Conservation (phyloP, 345 rosid genomes). For the Hibiscus mutabilis region DNA sequence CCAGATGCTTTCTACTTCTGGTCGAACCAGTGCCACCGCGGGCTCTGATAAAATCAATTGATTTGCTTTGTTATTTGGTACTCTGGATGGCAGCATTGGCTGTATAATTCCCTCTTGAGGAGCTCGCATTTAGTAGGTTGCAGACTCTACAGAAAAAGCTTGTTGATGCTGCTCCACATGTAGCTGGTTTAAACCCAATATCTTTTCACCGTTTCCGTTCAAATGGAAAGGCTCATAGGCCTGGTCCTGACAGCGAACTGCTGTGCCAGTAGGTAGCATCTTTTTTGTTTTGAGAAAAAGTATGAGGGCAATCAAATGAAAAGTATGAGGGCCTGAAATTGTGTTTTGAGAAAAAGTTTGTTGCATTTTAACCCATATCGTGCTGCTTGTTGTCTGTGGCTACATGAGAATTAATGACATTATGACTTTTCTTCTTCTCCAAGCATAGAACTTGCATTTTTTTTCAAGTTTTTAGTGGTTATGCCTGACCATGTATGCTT, state of each 20-base stretch:
- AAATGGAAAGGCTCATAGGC: conserved; percentile 74
- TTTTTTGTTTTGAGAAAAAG: not conserved
- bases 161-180: conserved; percentile 81
- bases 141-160: conserved; percentile 87
- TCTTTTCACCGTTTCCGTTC: conserved; percentile 81
- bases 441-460: not conserved
- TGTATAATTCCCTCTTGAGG: conserved; percentile 94
- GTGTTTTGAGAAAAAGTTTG: not conserved
- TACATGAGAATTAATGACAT: not conserved
- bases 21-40: conserved; percentile 42
- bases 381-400: too few relatives aligned
- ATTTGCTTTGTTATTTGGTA: conserved; percentile 75
- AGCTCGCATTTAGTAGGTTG: conserved; percentile 83
- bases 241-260: conserved; percentile 92
- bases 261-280: conserved; percentile 70
- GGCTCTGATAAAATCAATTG: conserved; percentile 81
- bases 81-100: conserved; percentile 89
- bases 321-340: not conserved
- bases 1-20: conserved; percentile 69
- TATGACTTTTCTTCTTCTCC: not conserved
- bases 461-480: not conserved
- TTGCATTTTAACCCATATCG: too few relatives aligned
- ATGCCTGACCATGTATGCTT: not conserved
- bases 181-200: conserved; percentile 86
- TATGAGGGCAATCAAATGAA: too few relatives aligned